These are phyloP conservation scores for Penicillium occitanis DNA, from an alignment of 2,329 filamentous ascomycete genomes.

Conservation along the genomic window DNA sequence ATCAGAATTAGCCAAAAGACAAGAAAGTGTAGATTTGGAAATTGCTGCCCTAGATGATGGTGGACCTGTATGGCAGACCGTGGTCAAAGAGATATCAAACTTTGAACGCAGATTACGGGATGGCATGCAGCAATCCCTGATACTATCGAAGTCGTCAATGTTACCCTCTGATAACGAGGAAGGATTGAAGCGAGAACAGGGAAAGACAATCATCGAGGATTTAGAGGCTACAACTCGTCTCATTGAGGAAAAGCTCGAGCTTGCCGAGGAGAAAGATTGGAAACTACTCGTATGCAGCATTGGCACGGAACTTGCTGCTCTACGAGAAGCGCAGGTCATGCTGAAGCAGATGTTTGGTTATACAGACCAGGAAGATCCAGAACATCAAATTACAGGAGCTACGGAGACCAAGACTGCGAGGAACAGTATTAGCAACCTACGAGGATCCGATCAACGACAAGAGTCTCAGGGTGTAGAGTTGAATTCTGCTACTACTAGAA, in stretches of 20 bases:
- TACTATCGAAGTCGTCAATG: slow-evolving; percentile 26
- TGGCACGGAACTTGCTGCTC: slow-evolving; percentile 61
- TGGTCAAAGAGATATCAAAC: slow-evolving; percentile 51
- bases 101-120: slow-evolving; percentile 47
- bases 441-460: background rate
- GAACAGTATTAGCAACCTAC: slow-evolving; percentile 1
- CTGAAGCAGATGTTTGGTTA: slow-evolving; percentile 37
- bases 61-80: slow-evolving; percentile 58
- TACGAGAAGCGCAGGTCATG: slow-evolving; percentile 41
- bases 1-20: slow-evolving; percentile 45
- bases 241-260: slow-evolving; percentile 51
- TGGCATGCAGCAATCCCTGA: slow-evolving; percentile 33
- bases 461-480: background rate
- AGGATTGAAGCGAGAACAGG: slow-evolving; percentile 29
- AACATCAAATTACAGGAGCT: slow-evolving; percentile 19
- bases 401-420: slow-evolving; percentile 17
- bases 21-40: slow-evolving; percentile 52
- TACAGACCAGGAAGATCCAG: background rate
- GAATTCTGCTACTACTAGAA: background rate
- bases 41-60: slow-evolving; percentile 60
- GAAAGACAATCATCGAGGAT: slow-evolving; percentile 40
- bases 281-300: slow-evolving; percentile 62
- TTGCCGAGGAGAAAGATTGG: slow-evolving; percentile 58
- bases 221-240: slow-evolving; percentile 49
- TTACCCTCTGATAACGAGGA: slow-evolving; percentile 21